Percentiles rank a stretch among this genome's conserved stretches.
These are phyloP conservation scores for Tricholoma saponaceum DNA, from an alignment of 768 basidiomycete species.

Conservation along the genomic window DNA sequence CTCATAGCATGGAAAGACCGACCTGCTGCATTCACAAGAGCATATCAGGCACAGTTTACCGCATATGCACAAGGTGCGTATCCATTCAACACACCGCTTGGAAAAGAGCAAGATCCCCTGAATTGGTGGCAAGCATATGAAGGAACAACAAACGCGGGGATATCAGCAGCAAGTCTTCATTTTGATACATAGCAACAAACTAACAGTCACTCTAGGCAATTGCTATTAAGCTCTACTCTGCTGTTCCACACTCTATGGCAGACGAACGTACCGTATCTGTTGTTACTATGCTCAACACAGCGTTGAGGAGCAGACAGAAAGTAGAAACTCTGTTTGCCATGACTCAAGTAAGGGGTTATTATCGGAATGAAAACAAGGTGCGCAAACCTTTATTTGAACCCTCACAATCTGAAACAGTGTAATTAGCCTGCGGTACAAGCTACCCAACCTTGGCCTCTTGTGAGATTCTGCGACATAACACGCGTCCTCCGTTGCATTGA, in stretches of 20 bases:
- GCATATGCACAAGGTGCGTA: slow-evolving; percentile 22
- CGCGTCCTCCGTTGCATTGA: background rate
- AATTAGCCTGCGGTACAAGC: background rate
- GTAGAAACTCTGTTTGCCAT: slow-evolving; percentile 21
- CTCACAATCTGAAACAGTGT: no score
- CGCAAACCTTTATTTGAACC: no score
- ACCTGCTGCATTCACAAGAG: slow-evolving; percentile 10
- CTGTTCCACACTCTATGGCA: slow-evolving; percentile 32
- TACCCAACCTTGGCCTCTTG: background rate
- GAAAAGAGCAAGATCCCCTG: slow-evolving; percentile 13
- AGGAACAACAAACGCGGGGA: slow-evolving; percentile 15
- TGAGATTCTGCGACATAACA: background rate
- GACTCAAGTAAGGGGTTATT: no score
- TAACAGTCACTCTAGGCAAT: slow-evolving; percentile 21
- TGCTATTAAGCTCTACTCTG: slow-evolving; percentile 28
- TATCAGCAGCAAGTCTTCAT: slow-evolving; percentile 22
- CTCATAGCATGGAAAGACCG: slow-evolving; percentile 14
- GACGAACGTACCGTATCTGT: slow-evolving; percentile 33
- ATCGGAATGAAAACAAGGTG: slow-evolving; percentile 3
- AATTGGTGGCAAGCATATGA: slow-evolving; percentile 21
- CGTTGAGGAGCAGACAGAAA: slow-evolving; percentile 22
- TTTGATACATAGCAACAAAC: background rate
- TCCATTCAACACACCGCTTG: slow-evolving; percentile 20
- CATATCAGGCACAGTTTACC: slow-evolving; percentile 20
- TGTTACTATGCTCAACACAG: slow-evolving; percentile 28